Evolutionary conservation across 768 basidiomycete genomes (phyloP).

Genomic region (Lactarius indigo): DNA sequence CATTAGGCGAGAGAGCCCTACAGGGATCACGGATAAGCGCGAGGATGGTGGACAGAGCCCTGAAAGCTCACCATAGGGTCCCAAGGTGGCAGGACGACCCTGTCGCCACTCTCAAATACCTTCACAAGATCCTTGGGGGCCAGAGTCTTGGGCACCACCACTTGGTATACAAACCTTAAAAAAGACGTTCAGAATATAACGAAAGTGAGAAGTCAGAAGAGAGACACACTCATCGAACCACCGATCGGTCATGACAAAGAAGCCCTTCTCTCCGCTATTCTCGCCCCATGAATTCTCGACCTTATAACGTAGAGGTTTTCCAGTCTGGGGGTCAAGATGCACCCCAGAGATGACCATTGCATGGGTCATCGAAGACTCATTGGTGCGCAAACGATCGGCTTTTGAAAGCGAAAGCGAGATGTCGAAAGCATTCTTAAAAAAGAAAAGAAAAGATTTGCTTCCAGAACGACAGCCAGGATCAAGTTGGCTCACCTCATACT

Average conservation of each 20-base stretch:
- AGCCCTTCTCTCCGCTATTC: slow-evolving; percentile 73
- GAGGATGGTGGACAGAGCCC: not conserved
- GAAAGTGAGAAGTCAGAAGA: not conserved
- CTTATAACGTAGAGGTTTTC: slow-evolving; percentile 85
- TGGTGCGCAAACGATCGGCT: slow-evolving; percentile 75
- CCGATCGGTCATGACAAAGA: slow-evolving; percentile 84
- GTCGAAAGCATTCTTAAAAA: slow-evolving; percentile 69
- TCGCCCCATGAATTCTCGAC: slow-evolving; percentile 97
- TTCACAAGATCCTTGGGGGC: slow-evolving; percentile 79
- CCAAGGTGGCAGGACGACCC: slow-evolving; percentile 78
- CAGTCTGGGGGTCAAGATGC: slow-evolving; percentile 67
- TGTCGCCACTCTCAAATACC: slow-evolving; percentile 67
- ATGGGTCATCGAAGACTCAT: slow-evolving; percentile 91
- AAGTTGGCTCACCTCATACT: slow-evolving; percentile 59
- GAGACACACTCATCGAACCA: slow-evolving; percentile 86
- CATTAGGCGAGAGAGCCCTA: slow-evolving; percentile 24
- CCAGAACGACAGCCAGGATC: not conserved
- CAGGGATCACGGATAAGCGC: not conserved
- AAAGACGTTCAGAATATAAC: not conserved
- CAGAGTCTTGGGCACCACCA: slow-evolving; percentile 78
- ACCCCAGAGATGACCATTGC: slow-evolving; percentile 95
- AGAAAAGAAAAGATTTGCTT: not conserved
- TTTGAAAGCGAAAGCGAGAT: slow-evolving; percentile 79
- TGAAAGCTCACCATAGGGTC: slow-evolving; percentile 71
- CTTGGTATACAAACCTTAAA: slow-evolving; percentile 82